These are phyloP conservation scores for Cordia subcordata DNA, from an alignment of 257 asterid genomes.

Conservation along the genomic window DNA sequence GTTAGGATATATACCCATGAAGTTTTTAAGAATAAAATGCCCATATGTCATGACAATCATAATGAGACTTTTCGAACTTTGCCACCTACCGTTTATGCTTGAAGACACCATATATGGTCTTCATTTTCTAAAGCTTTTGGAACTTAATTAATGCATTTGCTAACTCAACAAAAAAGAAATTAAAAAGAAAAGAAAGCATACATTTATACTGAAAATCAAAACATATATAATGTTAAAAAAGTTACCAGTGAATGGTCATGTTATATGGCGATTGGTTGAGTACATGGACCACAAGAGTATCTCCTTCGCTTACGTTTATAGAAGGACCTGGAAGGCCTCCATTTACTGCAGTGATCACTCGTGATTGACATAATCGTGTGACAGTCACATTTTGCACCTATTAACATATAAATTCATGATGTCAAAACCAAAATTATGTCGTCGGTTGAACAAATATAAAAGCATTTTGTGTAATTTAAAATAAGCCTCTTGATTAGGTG, in stretches of 20 bases:
- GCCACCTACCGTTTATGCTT: not conserved
- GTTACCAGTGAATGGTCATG: slow-evolving; percentile 19
- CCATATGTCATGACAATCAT: no score
- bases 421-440: not conserved
- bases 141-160: no score
- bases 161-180: no score
- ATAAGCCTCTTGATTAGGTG: no score
- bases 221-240: not conserved
- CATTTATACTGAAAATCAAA: no score
- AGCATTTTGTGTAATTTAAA: no score
- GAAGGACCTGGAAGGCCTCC: slow-evolving; percentile 23
- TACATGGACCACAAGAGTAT: slow-evolving; percentile 19
- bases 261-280: slow-evolving; percentile 15
- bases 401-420: no score
- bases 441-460: not conserved
- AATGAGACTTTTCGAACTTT: no score
- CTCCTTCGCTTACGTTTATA: slow-evolving; percentile 10
- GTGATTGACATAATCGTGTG: slow-evolving; percentile 11
- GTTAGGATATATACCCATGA: no score
- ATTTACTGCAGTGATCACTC: slow-evolving; percentile 17
- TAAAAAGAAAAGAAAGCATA: not conserved
- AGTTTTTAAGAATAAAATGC: no score
- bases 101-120: no score
- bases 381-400: slow-evolving; percentile 16
- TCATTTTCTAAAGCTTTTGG: no score